Percentiles rank a stretch among this genome's conserved stretches.
phyloP scores from a whole-genome alignment of 176 grass and related monocot species.

The Pharus latifolius region DNA sequence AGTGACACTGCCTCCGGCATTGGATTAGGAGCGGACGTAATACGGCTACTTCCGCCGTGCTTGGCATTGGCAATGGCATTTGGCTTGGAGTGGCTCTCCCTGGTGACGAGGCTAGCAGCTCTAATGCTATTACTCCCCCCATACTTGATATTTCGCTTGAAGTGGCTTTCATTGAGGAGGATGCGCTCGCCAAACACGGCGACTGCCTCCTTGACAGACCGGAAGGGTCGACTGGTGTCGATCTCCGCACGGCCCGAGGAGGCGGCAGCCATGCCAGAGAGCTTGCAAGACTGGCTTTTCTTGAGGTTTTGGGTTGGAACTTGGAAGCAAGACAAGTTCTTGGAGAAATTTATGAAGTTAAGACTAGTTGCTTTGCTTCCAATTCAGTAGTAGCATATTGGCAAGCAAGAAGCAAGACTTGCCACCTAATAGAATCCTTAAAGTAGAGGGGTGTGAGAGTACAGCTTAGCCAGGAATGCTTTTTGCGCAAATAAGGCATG shows the following conservation, averaged over 20 bases:
- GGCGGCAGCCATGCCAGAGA: conserved; percentile 4
- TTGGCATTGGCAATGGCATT: conserved; percentile 1
- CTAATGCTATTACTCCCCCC: background rate
- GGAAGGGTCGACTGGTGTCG: conserved; percentile 58
- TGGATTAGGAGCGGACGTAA: background rate
- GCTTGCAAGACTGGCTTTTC: conserved; percentile 9
- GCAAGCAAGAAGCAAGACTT: conserved; percentile 22
- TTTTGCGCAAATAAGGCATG: conserved; percentile 16
- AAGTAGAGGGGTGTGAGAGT: conserved; percentile 34
- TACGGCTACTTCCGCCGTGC: background rate
- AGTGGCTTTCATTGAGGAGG: conserved; percentile 11
- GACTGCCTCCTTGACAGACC: conserved; percentile 80
- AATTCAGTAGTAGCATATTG: conserved; percentile 51
- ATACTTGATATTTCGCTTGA: conserved; percentile 5
- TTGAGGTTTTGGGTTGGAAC: conserved; percentile 5
- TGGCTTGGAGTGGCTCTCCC: conserved; percentile 4
- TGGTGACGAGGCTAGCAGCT: background rate
- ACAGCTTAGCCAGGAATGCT: conserved; percentile 28
- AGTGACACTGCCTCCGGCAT: background rate
- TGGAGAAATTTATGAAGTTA: conserved; percentile 21
- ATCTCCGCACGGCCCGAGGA: conserved; percentile 28
- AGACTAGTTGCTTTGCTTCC: conserved; percentile 63
- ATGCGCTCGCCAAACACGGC: conserved; percentile 72
- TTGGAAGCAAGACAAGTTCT: background rate
- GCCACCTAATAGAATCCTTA: conserved; percentile 39